Base-by-base conservation (phyloP, 163 green algal genomes). In the Coccomyxa subellipsoidea region DNA sequence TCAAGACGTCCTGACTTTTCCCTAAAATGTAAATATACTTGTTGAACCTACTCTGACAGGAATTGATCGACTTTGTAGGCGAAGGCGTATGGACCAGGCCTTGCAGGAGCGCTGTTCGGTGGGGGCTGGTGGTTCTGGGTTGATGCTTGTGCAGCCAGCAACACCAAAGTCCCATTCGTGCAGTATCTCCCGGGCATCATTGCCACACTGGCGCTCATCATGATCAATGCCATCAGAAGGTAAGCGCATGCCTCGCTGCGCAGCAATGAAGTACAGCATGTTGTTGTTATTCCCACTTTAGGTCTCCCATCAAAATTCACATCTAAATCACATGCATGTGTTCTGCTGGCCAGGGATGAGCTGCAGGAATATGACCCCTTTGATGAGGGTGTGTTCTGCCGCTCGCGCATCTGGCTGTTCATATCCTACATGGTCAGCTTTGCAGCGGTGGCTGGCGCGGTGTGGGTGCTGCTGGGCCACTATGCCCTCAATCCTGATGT, bases 151-250 rank as follows among this genome's bases (percentile, higher is more conserved):
- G 84, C 88, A 15, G 84, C 87, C 31, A 88, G 76, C n/a, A 37
- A 77, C 8, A 76, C 84, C 34, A 91, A 89, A 38, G 81, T 95
- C 2, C 90, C 90, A 0, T 92, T 93, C 36, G 6, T 89, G 84
- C 90, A 95, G 88, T 96, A 94, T 79, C 80, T 96, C 7, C 93
- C 93, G 8, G 94, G 94, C 54, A 85, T 96, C 38, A 85, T 96
- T 0, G 94, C 94, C 23, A 95, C 91, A 0, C 32, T 97, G 7
- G 92, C 92, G 6, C 89, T 97, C 0, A 72, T 97, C 32, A 96
- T 97, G 92, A 97, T 96, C 81, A 97, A 96, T 84, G 88, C 83
- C 47, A 92, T 97, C n/a, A 82, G 92, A 72, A 83, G 80, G 86
- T 84, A 31, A 69, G 12, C 23, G 21, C 47, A 2, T 8, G 21